Base-by-base conservation (phyloP, 2,329 filamentous ascomycete genomes). In the Fusarium begoniae region DNA sequence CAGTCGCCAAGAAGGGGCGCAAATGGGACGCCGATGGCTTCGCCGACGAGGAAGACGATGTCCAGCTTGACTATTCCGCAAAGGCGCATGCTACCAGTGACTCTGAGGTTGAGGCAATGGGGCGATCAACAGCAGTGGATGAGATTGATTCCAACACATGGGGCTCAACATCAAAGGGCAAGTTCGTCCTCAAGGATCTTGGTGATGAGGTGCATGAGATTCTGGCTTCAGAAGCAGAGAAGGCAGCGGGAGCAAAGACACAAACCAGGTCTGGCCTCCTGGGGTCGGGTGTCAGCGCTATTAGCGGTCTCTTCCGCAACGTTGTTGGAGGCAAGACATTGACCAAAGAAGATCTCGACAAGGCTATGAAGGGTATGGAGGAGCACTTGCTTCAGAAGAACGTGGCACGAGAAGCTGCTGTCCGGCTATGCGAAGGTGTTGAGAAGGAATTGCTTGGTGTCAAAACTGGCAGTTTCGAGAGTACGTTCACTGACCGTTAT, bases 351-450 rank as follows among this genome's bases (percentile, higher is more conserved):
- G 96, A 98, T 79, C 88, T 99, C 28, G 93, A 94, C 71, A 97
- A 97, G 82, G 94, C 96, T 5, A 91, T 99, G 85, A 96, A 96
- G 83, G 93, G 93, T 38, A 98, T 99, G 94, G 94, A 98, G 81
- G 94, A 98, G 65, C 96, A 98, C 81, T 87, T 99, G 12, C 84
- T 99, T 68, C 92, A 93, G 84, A 99, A 99, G 87, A 99, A 99
- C 79, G 95, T 99, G 35, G 96, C 96, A 1, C 93, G 94, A 60
- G 96, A 98, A 85, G 96, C 96, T 22, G 96, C 96, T 4, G 89
- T 98, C 38, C 93, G 96, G 60, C 86, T 99, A 47, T 98, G 96
- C 81, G 92, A 97, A 72, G 94, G 94, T 58, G 96, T 99, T 12
- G 93, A 98, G 82, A 92, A 93, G 78, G 95, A 98, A 80, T 87